Base-by-base conservation (phyloP, 495 filamentous ascomycete species). In the Immersiella caudata region DNA sequence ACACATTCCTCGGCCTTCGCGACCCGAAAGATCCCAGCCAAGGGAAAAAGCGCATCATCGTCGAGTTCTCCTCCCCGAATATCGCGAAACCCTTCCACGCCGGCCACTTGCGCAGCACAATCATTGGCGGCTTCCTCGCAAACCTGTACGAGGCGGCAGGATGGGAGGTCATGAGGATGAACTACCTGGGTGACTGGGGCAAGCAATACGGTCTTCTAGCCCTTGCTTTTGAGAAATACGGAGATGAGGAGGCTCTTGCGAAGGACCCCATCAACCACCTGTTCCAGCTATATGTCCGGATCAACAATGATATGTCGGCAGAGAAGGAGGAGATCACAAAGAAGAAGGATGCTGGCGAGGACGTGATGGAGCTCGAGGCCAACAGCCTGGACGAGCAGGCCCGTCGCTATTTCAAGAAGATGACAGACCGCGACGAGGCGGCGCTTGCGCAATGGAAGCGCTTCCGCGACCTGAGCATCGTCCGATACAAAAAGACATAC, bases 391-490 rank as follows among this genome's bases (percentile, higher is more conserved):
- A 88, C 67, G 85, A 88, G 71, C 82, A 88, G 75, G 86, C 87
- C 66, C 84, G 83, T 52, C 76, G 89, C 40, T 97, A 97, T 79
- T 99, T 99, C 84, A 94, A 91, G 79, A 88, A 88, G 70, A 96
- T 99, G 92, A 91, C 92, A 50, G 89, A 94, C 70, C 86, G 91
- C 21, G 89, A 97, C 68, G 76, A 84, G 62, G 87, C 87, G 21
- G 94, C 91, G 1, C 80, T 97, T 54, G 89, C 87, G 50, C 81
- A 90, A 66, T 99, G 95, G 95, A 85, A 86, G 72, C 86, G 88
- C 21, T 99, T 97, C 84, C 86, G 95, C 75, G 91, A 96, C 54
- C 84, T 99, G 55, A 93, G 90, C 79, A 97, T 97, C 70, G 82
- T 86, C 66, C 89, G 90, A 73, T 97, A 97, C 80, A 89, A 91